phyloP scores from a whole-genome alignment of 1,139 yeast species.

The Pichia cactophila region DNA sequence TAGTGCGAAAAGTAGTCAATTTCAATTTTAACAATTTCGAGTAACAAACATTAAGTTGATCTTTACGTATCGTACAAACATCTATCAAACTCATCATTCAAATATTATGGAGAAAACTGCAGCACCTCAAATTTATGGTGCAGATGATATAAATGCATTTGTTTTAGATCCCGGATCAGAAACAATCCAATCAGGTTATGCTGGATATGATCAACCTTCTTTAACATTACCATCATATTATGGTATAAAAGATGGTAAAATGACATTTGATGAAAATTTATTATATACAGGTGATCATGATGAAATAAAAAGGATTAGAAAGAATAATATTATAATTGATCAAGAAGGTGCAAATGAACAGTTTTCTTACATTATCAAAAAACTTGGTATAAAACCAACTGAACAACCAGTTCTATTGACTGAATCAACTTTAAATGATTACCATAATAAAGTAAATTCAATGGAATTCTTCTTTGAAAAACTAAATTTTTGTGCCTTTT shows the following conservation, averaged over 20 bases:
- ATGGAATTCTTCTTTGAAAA: slow-evolving; percentile 71
- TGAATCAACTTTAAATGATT: slow-evolving; percentile 81
- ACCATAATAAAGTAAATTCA: slow-evolving; percentile 59
- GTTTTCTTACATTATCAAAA: slow-evolving; percentile 47
- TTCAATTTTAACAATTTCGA: not conserved
- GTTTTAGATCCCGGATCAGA: slow-evolving; percentile 89
- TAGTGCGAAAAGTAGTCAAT: not conserved
- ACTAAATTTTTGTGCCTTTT: slow-evolving; percentile 77
- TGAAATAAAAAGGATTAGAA: slow-evolving; percentile 50
- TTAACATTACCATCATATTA: slow-evolving; percentile 62
- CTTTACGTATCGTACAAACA: no score
- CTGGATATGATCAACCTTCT: slow-evolving; percentile 91
- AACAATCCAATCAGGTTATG: slow-evolving; percentile 79
- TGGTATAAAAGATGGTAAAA: slow-evolving; percentile 27
- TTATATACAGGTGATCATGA: slow-evolving; percentile 44
- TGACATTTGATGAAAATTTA: slow-evolving; percentile 46
- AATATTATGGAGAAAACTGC: slow-evolving; percentile 12
- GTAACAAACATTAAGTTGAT: not conserved
- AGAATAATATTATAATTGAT: slow-evolving; percentile 54
- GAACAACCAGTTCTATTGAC: slow-evolving; percentile 77
- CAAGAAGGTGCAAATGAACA: slow-evolving; percentile 75
- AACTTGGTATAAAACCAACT: slow-evolving; percentile 44
- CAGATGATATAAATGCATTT: slow-evolving; percentile 81
- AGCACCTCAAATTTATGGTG: slow-evolving; percentile 51
- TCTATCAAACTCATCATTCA: no score